Base-by-base conservation (phyloP, 345 rosid species). In the Cardamine chenopodiifolia region DNA sequence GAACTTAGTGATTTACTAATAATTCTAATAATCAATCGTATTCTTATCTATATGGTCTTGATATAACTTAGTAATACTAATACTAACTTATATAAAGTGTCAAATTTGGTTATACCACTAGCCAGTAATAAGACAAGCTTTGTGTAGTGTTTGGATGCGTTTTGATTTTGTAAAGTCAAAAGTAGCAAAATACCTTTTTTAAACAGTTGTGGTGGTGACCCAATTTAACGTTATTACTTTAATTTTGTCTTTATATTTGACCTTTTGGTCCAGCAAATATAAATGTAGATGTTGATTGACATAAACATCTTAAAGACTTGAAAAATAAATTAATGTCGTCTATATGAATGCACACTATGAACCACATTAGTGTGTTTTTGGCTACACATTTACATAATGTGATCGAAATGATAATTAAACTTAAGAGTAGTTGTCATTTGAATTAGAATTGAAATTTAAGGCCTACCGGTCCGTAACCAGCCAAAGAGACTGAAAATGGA, bases 111-210 rank as follows among this genome's bases (percentile, higher is more conserved):
- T 18, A 42, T 49, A 37, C 42, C 53, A 72, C 26, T 25, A 62
- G 23, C 32, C 17, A 50, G n/a, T 39, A 61, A 48, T 34, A 22
- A 28, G 53, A 55, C 53, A 26, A 55, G 49, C 9, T 44, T 44
- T 55, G 40, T 56, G 15, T 32, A 64, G 72, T 58, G 42, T 35
- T 48, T 58, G 66, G 66, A 74, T 74, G 44, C 72, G 60, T 74
- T 66, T 74, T 74, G 52, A 49, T 57, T 49, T 57, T 66, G 23
- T 2, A 48, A 57, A 66, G 72, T 74, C 66, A 66, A 58, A 66
- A 47, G 60, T 66, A 57, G 39, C 50, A 66, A 58, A 66, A 18
- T 6, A 62, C 23, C 47, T 62, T 4, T 62, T 4, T 18, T 52
- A 8, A 8, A 40, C 40, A 19, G 42, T 53, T 62, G 63, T 20